A percentile compares a stretch with the other conserved stretches of the same genome.
These are phyloP conservation scores for Durio zibethinus DNA, from an alignment of 345 rosid species.

Conservation along the genomic window DNA sequence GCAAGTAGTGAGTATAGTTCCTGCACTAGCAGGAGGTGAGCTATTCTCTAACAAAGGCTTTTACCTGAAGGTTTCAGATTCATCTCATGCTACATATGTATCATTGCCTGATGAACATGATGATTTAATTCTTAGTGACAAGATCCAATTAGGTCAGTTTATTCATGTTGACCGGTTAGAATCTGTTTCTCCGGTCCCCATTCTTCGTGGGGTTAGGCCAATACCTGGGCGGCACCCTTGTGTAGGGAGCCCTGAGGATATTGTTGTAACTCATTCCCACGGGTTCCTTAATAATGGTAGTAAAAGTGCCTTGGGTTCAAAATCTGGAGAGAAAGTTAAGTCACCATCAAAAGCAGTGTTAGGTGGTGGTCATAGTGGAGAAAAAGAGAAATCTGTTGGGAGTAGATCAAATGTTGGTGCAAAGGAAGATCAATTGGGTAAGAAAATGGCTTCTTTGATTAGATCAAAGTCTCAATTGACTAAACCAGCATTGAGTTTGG, in stretches of 20 bases:
- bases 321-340: slow-evolving; percentile 48
- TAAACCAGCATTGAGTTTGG: slow-evolving; percentile 42
- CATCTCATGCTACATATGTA: slow-evolving; percentile 93
- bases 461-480: slow-evolving; percentile 59
- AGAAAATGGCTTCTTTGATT: slow-evolving; percentile 31
- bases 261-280: slow-evolving; percentile 72
- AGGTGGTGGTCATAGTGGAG: slow-evolving; percentile 27
- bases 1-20: slow-evolving; percentile 93
- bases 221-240: slow-evolving; percentile 96
- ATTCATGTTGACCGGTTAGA: slow-evolving; percentile 91
- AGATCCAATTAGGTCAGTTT: slow-evolving; percentile 93
- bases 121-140: slow-evolving; percentile 91
- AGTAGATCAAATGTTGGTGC: slow-evolving; percentile 47
- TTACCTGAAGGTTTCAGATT: slow-evolving; percentile 94
- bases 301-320: slow-evolving; percentile 33
- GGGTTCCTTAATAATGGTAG: slow-evolving; percentile 57
- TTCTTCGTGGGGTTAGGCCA: slow-evolving; percentile 89
- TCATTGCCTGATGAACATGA: slow-evolving; percentile 94
- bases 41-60: slow-evolving; percentile 87
- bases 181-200: slow-evolving; percentile 90
- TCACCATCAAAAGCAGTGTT: slow-evolving; percentile 28
- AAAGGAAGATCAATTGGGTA: slow-evolving; percentile 47
- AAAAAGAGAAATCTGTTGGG: slow-evolving; percentile 46
- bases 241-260: slow-evolving; percentile 94
- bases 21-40: slow-evolving; percentile 96